These are phyloP conservation scores for Zymoseptoria ardabiliae DNA, from an alignment of 2,329 filamentous ascomycete genomes.

Conservation along the genomic window DNA sequence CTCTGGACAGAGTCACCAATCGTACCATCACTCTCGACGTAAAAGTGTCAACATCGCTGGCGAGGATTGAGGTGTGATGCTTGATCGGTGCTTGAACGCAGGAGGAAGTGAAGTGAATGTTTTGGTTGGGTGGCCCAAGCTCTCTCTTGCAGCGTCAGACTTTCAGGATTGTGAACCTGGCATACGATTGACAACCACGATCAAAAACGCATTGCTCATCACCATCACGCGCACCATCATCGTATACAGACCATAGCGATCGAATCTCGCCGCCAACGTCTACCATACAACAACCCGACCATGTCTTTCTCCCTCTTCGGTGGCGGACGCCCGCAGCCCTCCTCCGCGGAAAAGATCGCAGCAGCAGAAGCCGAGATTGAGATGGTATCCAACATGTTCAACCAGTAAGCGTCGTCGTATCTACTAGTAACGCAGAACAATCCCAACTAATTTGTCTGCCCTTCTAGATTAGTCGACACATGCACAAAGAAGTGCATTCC, in stretches of 20 bases:
- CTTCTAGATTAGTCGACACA: conserved; percentile 60
- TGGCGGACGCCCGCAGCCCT: conserved; percentile 67
- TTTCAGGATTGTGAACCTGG: background rate
- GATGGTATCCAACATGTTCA: conserved; percentile 96
- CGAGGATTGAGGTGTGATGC: background rate
- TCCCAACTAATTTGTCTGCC: conserved; percentile 1
- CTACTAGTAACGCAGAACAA: background rate
- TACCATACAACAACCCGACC: background rate
- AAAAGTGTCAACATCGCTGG: background rate
- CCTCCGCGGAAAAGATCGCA: conserved; percentile 94
- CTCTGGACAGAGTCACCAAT: conserved; percentile 16
- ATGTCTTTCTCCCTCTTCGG: conserved; percentile 67
- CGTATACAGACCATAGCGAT: background rate
- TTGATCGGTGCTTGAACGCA: background rate
- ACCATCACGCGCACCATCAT: conserved; percentile 1
- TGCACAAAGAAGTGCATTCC: conserved; percentile 95
- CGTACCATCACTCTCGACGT: conserved; percentile 4
- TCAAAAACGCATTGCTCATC: conserved; percentile 1
- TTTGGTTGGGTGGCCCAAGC: conserved; percentile 3
- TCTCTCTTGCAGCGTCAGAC: conserved; percentile 2
- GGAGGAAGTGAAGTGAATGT: background rate
- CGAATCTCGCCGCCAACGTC: background rate
- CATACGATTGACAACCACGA: background rate
- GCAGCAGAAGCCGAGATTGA: conserved; percentile 96
- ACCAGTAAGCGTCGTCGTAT: conserved; percentile 57